phyloP scores from a whole-genome alignment of 805 yeast genomes.

The Sugiyamaella valdiviana region DNA sequence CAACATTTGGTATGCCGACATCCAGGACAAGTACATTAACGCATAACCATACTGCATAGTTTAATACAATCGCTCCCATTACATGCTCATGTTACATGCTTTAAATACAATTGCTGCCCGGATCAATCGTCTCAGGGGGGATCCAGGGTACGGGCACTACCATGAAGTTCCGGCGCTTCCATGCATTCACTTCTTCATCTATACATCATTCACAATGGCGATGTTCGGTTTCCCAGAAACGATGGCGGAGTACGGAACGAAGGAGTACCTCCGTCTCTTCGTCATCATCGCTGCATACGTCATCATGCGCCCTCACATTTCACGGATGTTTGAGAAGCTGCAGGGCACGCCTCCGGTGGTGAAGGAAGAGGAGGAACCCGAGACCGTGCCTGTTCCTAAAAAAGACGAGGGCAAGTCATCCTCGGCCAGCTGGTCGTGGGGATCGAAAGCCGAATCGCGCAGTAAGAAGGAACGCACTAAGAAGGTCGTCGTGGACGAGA shows the following conservation, averaged over 20 bases:
- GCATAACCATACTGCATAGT: constrained; percentile 8
- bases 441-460: constrained; percentile 11
- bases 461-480: constrained; percentile 11
- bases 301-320: constrained; percentile 28
- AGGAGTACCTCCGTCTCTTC: constrained; percentile 29
- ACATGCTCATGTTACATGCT: neutral
- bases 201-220: neutral
- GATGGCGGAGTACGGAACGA: constrained; percentile 24
- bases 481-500: constrained; percentile 20
- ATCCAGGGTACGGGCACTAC: neutral
- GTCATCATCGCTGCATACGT: constrained; percentile 27
- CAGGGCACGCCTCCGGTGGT: constrained; percentile 11
- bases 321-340: constrained; percentile 24
- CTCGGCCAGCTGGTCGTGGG: constrained; percentile 4
- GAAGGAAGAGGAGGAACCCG: constrained; percentile 23
- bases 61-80: neutral
- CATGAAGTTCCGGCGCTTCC: neutral
- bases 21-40: constrained; percentile 22
- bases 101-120: neutral
- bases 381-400: constrained; percentile 23
- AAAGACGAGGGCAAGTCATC: constrained; percentile 14
- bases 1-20: constrained; percentile 36
- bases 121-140: neutral
- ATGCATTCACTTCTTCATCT: neutral
- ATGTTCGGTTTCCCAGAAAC: constrained; percentile 32